phyloP scores from a whole-genome alignment of 345 rosid species.

The Acer negundo region DNA sequence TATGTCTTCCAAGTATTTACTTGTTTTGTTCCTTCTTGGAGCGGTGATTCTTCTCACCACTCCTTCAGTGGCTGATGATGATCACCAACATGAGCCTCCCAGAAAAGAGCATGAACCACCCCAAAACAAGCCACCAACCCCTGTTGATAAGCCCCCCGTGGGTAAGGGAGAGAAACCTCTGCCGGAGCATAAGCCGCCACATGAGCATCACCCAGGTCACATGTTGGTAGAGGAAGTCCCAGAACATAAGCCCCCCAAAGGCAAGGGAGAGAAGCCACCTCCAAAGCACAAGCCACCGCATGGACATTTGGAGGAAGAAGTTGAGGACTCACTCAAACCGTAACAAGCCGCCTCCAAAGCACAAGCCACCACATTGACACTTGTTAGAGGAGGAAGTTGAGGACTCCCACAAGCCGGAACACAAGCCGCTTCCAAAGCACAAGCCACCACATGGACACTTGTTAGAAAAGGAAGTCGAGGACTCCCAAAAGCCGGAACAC shows the following conservation, averaged over 20 bases:
- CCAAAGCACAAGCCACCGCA: conserved; percentile 14
- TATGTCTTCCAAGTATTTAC: conserved; percentile 13
- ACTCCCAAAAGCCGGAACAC: conserved; percentile 1
- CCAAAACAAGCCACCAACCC: conserved; percentile 14
- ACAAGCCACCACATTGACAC: conserved; percentile 9
- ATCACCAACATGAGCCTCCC: conserved; percentile 1
- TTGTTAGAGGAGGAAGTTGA: conserved; percentile 18
- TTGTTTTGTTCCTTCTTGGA: conserved; percentile 18
- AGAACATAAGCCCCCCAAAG: neutral
- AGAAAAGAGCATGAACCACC: conserved; percentile 19
- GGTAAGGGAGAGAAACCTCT: conserved; percentile 18
- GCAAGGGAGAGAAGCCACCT: conserved; percentile 12
- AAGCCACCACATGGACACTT: conserved; percentile 25
- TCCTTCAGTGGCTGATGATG: conserved; percentile 21
- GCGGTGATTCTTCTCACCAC: conserved; percentile 10
- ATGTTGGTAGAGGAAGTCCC: conserved; percentile 2
- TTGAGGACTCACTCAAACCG: conserved; percentile 19
- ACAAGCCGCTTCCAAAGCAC: conserved; percentile 8
- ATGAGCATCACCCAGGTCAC: neutral
- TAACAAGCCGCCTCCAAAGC: conserved; percentile 5
- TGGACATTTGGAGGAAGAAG: conserved; percentile 18
- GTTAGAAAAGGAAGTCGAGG: conserved; percentile 20
- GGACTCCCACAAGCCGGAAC: conserved; percentile 12
- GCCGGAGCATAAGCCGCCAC: conserved; percentile 22
- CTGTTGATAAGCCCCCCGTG: conserved; percentile 10